These are phyloP conservation scores for Benincasa hispida DNA, from an alignment of 306 rosid species.

Conservation along the genomic window DNA sequence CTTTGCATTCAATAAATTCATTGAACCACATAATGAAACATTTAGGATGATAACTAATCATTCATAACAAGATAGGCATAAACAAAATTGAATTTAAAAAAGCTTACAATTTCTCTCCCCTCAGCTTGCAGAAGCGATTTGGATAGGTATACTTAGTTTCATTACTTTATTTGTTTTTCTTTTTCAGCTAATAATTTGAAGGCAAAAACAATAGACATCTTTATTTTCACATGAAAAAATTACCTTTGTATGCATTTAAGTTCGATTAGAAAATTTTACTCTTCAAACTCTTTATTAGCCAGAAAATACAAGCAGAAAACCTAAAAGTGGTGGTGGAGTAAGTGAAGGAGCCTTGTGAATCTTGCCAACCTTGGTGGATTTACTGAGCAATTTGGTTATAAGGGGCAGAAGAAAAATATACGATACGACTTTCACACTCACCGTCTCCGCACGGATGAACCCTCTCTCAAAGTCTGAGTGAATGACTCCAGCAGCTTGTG, in stretches of 20 bases:
- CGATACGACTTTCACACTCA: slow-evolving; percentile 24
- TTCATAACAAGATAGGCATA: neutral
- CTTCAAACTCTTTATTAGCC: neutral
- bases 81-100: neutral
- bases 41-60: neutral
- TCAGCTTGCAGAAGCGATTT: neutral
- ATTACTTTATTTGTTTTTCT: neutral
- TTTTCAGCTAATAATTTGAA: neutral
- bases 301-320: neutral
- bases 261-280: neutral
- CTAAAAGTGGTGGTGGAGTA: neutral
- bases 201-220: neutral
- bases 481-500: slow-evolving; percentile 98
- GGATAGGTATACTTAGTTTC: neutral
- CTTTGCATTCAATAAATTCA: neutral
- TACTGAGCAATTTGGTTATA: neutral
- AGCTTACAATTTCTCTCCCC: neutral
- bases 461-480: slow-evolving; percentile 99
- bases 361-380: neutral
- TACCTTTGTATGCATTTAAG: neutral
- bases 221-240: neutral
- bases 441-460: slow-evolving; percentile 94
- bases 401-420: neutral
- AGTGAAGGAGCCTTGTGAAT: neutral
- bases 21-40: neutral